Conservation (phyloP, 306 rosid genomes). For the Senna tora region DNA sequence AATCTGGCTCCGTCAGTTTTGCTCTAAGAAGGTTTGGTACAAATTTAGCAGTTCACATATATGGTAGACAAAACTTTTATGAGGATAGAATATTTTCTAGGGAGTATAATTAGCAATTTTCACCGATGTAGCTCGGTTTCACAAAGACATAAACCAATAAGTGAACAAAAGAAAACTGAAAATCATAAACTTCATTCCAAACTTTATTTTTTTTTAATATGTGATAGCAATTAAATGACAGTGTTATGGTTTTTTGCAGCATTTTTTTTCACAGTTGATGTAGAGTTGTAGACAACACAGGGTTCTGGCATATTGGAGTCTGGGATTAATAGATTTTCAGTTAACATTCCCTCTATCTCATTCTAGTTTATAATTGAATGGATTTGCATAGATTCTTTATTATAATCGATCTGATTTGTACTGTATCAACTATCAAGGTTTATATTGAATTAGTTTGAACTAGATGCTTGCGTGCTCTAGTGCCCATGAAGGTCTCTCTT, state of each 20-base stretch:
- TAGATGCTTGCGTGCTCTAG: conserved; percentile 10
- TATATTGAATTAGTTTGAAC: conserved; percentile 3
- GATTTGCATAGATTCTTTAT: not conserved
- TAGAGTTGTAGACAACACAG: not conserved
- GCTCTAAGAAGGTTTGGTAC: not conserved
- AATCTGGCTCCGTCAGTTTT: not conserved
- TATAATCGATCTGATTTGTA: not conserved
- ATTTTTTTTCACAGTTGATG: not conserved
- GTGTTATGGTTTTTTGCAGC: not conserved
- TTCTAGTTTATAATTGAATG: not conserved
- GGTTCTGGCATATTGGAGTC: not conserved
- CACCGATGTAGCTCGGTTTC: not conserved
- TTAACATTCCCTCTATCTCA: not conserved
- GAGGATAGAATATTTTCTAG: not conserved
- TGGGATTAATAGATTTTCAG: not conserved
- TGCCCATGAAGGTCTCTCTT: conserved; percentile 8
- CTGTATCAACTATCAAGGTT: conserved; percentile 6
- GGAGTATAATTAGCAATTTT: not conserved
- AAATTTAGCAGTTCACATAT: not conserved
- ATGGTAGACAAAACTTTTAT: not conserved
- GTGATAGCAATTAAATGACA: not conserved
- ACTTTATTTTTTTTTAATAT: not conserved
- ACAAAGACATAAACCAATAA: not conserved
- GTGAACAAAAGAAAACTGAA: not conserved
- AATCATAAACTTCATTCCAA: not conserved